Conservation (phyloP, 169 alveolate species). For the Eimeria acervulina region DNA sequence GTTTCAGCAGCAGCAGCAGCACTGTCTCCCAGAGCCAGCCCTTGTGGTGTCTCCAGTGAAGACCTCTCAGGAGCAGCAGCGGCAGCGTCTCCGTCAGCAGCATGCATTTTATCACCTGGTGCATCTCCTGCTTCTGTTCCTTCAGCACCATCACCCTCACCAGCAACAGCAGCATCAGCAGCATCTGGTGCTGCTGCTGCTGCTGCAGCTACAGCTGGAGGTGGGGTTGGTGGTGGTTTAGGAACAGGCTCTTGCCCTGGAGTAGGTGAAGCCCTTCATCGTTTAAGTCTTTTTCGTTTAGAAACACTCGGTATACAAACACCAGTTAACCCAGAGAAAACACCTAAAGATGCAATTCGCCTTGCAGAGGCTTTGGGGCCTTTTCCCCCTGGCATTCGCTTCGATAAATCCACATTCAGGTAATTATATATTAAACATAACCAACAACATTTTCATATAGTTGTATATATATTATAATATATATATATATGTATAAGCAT, state of each 20-base stretch:
- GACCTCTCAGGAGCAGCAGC: background rate
- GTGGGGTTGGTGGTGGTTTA: background rate
- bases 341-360: slow-evolving; percentile 14
- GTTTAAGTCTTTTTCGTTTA: background rate
- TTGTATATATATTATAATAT: too few species aligned
- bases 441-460: too few species aligned
- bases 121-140: too few species aligned
- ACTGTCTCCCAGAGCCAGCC: background rate
- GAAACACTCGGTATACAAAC: background rate
- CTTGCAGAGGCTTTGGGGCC: slow-evolving; percentile 41
- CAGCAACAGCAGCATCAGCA: too few species aligned
- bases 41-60: background rate
- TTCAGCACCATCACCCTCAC: too few species aligned
- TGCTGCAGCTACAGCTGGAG: too few species aligned
- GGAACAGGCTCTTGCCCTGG: background rate
- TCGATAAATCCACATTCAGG: slow-evolving; percentile 56
- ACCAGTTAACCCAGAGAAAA: slow-evolving; percentile 4
- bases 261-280: slow-evolving; percentile 11
- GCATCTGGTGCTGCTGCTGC: too few species aligned
- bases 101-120: too few species aligned
- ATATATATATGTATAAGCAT: too few species aligned
- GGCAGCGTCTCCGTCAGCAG: background rate
- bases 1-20: too few species aligned
- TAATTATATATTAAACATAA: background rate
- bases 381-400: slow-evolving; percentile 51